These are phyloP conservation scores for Pseudocohnilembus persalinus DNA, from an alignment of 169 alveolate genomes.

Conservation along the genomic window DNA sequence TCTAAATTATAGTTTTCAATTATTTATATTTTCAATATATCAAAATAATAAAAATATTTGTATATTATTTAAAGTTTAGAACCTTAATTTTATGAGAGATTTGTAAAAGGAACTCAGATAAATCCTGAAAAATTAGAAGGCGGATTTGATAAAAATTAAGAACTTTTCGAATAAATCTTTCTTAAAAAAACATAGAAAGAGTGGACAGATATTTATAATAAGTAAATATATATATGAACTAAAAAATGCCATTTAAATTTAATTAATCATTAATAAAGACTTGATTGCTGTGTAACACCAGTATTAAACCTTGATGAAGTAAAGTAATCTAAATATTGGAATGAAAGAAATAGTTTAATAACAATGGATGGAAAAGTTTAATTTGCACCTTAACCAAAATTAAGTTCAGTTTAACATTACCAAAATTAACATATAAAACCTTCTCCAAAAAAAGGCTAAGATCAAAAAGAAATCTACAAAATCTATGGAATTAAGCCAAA, in stretches of 20 bases:
- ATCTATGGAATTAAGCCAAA: not conserved
- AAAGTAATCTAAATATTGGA: not conserved
- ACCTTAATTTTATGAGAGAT: conserved; percentile 44
- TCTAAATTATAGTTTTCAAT: too few species aligned
- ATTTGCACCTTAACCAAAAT: not conserved
- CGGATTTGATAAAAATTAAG: conserved; percentile 48
- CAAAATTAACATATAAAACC: not conserved
- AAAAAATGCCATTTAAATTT: too few species aligned
- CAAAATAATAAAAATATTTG: too few species aligned
- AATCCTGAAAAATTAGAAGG: conserved; percentile 24
- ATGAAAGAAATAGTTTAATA: not conserved
- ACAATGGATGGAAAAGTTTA: not conserved
- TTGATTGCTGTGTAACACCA: conserved; percentile 27
- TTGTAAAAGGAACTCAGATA: conserved; percentile 32
- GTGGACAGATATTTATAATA: conserved; percentile 36
- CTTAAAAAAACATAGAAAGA: conserved; percentile 25
- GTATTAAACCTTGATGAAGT: conserved; percentile 14
- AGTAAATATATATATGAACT: not conserved
- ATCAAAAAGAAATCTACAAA: not conserved
- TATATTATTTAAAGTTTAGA: too few species aligned
- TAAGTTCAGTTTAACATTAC: not conserved
- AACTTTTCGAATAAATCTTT: conserved; percentile 24
- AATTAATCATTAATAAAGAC: not conserved
- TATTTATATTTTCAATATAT: too few species aligned
- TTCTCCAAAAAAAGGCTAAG: conserved; percentile 1